Base-by-base conservation (phyloP, 352 stramenopile species). In the Pythium brachiatum region DNA sequence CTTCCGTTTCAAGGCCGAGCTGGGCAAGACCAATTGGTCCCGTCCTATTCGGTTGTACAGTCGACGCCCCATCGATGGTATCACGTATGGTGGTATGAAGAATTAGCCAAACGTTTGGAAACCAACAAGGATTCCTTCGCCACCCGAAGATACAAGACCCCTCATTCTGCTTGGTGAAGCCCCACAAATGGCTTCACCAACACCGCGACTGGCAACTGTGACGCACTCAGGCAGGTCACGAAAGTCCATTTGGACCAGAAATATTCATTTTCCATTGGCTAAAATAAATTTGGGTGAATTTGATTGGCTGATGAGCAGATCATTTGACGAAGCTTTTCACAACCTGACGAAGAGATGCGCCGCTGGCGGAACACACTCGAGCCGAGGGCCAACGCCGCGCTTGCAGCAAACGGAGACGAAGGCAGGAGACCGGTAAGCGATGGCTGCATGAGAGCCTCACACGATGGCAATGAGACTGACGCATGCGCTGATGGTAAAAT, bases 11-110 rank as follows among this genome's bases (percentile, higher is more conserved):
- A 88, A 81, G 55, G 75, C 73, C 2, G 58, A 74, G 21, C 66
- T 94, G 8, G 85, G 85, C 31, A 91, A 89, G 58, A 94, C 85
- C 16, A 92, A 94, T 59, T 94, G 85, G 85, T 90, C 78, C 4
- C 74, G 85, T 11, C 79, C 76, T 2, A 78, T 94, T 16, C 60
- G 79, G 50, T 73, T 94, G 15, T 94, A 90, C 62, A 94, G 85
- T 57, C 74, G 80, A 29, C 41, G 41, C 41, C 41, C 41, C 4
- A 48, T 48, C 16, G n/a, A 48, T 26, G 41, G 41, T 3, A 48
- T 48, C 41, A 27, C 41, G 6, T 48, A 48, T 20, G 8, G 6
- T 7, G 12, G 11, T n/a, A 48, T 13, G 34, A 48, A n/a, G n/a
- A n/a, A n/a, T n/a, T n/a, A n/a, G n/a, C n/a, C n/a, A n/a, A n/a